Evolutionary conservation across 495 filamentous ascomycete genomes (phyloP), one percentile per base, ranked within the genome.

Genomic region (Podospora didyma): DNA sequence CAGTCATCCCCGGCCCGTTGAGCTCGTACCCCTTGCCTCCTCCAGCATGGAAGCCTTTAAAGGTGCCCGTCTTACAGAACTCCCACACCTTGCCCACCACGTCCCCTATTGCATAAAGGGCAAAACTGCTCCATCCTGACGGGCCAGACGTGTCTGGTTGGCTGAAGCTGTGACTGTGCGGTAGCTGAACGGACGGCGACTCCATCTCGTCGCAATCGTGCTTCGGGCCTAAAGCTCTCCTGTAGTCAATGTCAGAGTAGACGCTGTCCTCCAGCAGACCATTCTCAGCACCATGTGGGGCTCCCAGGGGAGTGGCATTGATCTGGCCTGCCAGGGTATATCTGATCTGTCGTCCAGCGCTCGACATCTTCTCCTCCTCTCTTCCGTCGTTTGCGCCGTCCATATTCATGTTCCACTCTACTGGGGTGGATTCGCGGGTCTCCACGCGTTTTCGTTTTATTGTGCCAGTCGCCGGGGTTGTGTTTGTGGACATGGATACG

Each of bases 41-140:
- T 22, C 90, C 92, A 14, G 90, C 88, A 54, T 92, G 86, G 71
- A 96, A 96, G 0, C 92, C 92, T 47, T 78, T 75, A 66, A 96
- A 92, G 0, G 87, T 81, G 10, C 83, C 81, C 1, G 77, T 75
- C 64, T 78, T 87, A 77, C 90, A 94, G 57, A 95, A 90, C 63
- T 91, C 81, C 76, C 88, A 89, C 9, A 94, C 84, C 67, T 86
- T 92, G 7, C 89, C 89, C 7, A 90, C 85, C 23, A 88, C 81
- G 31, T 76, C 73, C 11, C 79, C 78, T 49, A 79, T 68, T 7
- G 76, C 74, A 24, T 67, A 63, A 16, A 78, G 55, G 35, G 74
- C 73, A 28, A 75, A 63, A 24, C 70, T 70, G 16, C 71, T 76
- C 80, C 80, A 83, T 49, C 73, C 72, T 35, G 55, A 49, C 49